Evolutionary conservation across 225 moss, liverwort and hornwort species (phyloP).

Genomic region (Climacium dendroides): DNA sequence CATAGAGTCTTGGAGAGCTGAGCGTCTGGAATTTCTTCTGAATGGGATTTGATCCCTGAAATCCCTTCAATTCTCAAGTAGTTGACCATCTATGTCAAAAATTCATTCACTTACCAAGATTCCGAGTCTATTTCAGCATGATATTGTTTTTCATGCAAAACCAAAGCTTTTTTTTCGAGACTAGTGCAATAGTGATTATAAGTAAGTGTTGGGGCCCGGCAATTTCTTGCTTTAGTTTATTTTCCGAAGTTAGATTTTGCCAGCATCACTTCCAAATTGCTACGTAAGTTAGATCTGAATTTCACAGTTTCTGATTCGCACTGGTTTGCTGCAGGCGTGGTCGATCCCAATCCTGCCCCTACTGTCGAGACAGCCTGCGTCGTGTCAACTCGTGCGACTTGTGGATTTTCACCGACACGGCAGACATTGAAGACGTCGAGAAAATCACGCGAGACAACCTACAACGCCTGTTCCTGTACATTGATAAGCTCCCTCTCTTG

Average conservation of each 20-base stretch:
- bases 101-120: background rate
- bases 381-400: conserved; percentile 92
- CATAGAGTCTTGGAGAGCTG: background rate
- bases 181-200: background rate
- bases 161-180: background rate
- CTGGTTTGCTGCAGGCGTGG: conserved; percentile 54
- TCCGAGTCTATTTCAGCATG: background rate
- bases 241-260: background rate
- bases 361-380: conserved; percentile 88
- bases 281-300: background rate
- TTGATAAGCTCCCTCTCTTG: conserved; percentile 92
- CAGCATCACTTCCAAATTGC: background rate
- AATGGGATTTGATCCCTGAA: background rate
- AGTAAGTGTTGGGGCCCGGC: background rate
- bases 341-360: conserved; percentile 92
- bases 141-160: background rate
- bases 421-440: conserved; percentile 80
- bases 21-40: background rate
- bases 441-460: conserved; percentile 92
- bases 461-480: conserved; percentile 92
- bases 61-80: background rate
- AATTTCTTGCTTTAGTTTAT: background rate
- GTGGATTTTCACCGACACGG: conserved; percentile 94
- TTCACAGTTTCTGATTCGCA: background rate
- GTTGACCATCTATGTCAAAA: background rate